Evolutionary conservation across 768 basidiomycete genomes (phyloP).

Genomic region (Guyanaporus albipodus): DNA sequence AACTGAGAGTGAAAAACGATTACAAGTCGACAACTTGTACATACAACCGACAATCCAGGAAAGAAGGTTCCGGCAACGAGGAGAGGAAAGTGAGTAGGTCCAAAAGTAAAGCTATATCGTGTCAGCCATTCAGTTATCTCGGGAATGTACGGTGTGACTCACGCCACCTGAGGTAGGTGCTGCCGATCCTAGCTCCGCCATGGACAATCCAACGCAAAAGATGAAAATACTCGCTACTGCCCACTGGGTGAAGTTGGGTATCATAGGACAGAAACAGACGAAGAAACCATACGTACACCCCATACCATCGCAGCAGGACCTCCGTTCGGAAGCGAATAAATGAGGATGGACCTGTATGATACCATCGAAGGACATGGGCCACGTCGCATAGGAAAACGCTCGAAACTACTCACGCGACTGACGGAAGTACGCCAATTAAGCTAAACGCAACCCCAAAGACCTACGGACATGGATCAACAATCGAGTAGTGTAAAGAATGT

Average conservation of each 20-base stretch:
- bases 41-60: conserved; percentile 69
- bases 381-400: background rate
- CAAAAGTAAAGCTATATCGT: conserved; percentile 59
- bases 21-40: conserved; percentile 8
- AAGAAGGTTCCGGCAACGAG: conserved; percentile 55
- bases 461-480: conserved; percentile 29
- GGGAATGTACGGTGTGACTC: too few relatives aligned
- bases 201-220: conserved; percentile 37
- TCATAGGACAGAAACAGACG: too few relatives aligned
- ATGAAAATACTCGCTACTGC: conserved; percentile 36
- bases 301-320: conserved; percentile 45
- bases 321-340: conserved; percentile 48
- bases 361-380: background rate
- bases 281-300: conserved; percentile 36
- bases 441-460: conserved; percentile 70
- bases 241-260: conserved; percentile 27
- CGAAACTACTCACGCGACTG: conserved; percentile 47
- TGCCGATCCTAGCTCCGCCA: conserved; percentile 40
- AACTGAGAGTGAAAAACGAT: background rate
- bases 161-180: conserved; percentile 41
- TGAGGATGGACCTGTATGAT: conserved; percentile 36
- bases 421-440: conserved; percentile 63
- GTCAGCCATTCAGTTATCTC: too few relatives aligned
- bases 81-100: conserved; percentile 57
- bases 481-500: too few relatives aligned